Evolutionary conservation across 1,139 yeast species (phyloP).

Genomic region (Diutina sp.): DNA sequence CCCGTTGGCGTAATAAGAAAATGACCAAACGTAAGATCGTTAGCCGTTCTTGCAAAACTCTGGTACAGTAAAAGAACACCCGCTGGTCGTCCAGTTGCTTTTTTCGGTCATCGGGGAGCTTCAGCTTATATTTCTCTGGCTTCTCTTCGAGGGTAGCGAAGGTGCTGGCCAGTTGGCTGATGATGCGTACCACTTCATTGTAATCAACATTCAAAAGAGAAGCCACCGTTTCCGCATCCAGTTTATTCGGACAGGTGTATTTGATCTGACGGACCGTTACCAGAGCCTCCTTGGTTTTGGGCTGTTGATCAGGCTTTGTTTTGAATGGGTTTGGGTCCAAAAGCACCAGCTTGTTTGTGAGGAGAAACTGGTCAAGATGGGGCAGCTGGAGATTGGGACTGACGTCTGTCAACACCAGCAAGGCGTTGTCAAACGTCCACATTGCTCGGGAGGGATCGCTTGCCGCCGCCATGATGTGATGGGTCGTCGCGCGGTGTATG

Average conservation of each 20-base stretch:
- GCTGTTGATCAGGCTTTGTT: neutral
- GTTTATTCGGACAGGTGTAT: constrained; percentile 18
- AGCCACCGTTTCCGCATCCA: constrained; percentile 29
- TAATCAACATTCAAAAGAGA: constrained; percentile 19
- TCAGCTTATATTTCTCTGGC: constrained; percentile 16
- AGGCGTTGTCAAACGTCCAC: constrained; percentile 9
- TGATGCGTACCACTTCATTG: constrained; percentile 32
- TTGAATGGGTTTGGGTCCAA: constrained; percentile 24
- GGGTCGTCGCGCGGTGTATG: neutral
- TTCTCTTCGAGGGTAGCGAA: constrained; percentile 18
- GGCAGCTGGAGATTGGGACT: constrained; percentile 14
- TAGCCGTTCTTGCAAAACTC: constrained; percentile 34
- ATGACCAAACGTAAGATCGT: constrained; percentile 25
- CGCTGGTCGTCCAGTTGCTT: constrained; percentile 17
- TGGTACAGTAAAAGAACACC: constrained; percentile 17
- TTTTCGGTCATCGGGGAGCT: constrained; percentile 25
- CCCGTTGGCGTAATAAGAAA: constrained; percentile 24
- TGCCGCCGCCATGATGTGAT: neutral
- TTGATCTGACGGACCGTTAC: constrained; percentile 19
- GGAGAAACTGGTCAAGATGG: constrained; percentile 33
- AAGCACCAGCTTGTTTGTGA: constrained; percentile 16
- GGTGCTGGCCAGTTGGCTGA: constrained; percentile 20
- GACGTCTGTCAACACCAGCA: constrained; percentile 5
- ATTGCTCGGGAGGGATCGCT: neutral
- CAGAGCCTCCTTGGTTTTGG: neutral